Base-by-base conservation (phyloP, 1,139 yeast genomes). In the Candida mesenterica region DNA sequence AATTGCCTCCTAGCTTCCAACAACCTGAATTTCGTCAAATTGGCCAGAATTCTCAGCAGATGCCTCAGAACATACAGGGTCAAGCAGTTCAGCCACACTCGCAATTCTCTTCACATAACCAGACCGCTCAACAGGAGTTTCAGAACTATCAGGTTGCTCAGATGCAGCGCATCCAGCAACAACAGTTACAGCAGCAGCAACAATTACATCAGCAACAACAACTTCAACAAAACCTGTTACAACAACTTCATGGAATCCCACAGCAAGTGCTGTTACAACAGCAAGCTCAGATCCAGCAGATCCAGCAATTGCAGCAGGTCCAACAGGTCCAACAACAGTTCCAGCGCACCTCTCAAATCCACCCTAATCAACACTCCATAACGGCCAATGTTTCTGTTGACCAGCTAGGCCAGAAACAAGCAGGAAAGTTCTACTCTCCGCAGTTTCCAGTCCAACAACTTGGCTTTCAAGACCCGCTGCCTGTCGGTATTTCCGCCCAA, bases 101-200 rank as follows among this genome's bases (percentile, higher is more conserved):
- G 8, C 22, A 19, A 15, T 44, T 42, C 31, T 41, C 49, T 5
- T 36, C 45, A 5, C 53, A 50, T 28, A 49, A 47, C 53, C 22
- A 49, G 35, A 44, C 46, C 20, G 44, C 48, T 16, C 57, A 52
- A 33, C 49, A 39, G 20, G 67, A 62, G 14, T 61, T 52, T 39
- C 66, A 57, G 28, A 14, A 13, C 15, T 61, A 56, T 37, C 68
- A 61, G 40, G 38, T n/a, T n/a, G n/a, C 50, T 40, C 65, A 59
- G 39, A 41, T 51, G 33, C 65, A 53, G 38, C 39, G 49, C 14
- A 35, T 43, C 34, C 57, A 47, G 16, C 56, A 48, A 23, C 53
- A 43, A 24, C 50, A 44, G 14, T 50, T 43, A 31, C 46, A 37
- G 15, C 55, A 42, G 22, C 53, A 45, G 22, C 47, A 40, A 20